Percentiles rank a stretch among this genome's conserved stretches.
Evolutionary conservation across 768 basidiomycete genomes (phyloP).

Genomic region (Multifurca ochricompacta): DNA sequence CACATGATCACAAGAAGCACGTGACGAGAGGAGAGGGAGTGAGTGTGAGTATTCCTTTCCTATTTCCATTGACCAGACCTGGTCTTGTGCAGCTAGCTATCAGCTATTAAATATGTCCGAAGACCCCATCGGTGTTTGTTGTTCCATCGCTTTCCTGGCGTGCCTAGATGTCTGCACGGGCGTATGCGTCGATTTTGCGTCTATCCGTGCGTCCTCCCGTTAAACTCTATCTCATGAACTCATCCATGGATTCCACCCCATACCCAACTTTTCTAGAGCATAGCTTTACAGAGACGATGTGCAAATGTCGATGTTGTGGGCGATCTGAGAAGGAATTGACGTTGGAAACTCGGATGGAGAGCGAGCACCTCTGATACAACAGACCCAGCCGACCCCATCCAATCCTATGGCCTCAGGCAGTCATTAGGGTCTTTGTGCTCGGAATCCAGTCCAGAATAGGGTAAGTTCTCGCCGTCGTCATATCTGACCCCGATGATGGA

Average conservation of each 20-base stretch:
- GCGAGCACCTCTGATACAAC: constrained; percentile 13
- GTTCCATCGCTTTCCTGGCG: constrained; percentile 3
- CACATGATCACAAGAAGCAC: no score
- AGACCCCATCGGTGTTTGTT: constrained; percentile 3
- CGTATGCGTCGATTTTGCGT: constrained; percentile 14
- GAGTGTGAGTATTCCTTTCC: no score
- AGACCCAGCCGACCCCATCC: constrained; percentile 3
- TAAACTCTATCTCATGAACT: neutral
- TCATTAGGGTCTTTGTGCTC: neutral
- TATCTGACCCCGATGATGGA: no score
- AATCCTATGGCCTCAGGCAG: neutral
- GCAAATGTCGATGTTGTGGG: neutral
- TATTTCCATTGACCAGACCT: no score
- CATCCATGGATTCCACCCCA: neutral
- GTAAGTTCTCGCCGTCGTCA: no score
- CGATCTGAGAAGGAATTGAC: neutral
- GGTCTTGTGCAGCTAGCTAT: no score
- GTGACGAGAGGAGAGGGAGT: no score
- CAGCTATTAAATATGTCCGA: constrained; percentile 6
- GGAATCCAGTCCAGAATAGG: no score
- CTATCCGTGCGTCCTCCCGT: constrained; percentile 7
- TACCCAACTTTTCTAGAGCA: neutral
- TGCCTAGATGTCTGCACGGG: constrained; percentile 13
- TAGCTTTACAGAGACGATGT: constrained; percentile 7
- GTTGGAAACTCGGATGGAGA: neutral